Evolutionary conservation across 108 stramenopile species (phyloP), one percentile per base, ranked within the genome.

Genomic region (Nannochloropsis gaditana): DNA sequence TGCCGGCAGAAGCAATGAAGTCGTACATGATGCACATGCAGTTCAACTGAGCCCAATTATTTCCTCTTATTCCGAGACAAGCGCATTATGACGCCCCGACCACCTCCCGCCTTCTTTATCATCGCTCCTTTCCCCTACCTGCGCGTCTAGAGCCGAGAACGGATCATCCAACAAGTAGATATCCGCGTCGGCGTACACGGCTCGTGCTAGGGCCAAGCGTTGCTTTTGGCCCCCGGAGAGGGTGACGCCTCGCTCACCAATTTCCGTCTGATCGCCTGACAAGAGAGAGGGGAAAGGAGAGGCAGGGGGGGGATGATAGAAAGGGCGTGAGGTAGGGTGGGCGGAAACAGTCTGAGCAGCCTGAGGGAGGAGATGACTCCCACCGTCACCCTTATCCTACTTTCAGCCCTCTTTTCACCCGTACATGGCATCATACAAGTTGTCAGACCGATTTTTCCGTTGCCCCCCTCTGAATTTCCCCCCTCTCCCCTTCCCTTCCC

Each of bases 201-300:
- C 92, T 6, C 93, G 89, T 2, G 93, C 93, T 11, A 90, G 79
- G 43, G 85, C 83, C 9, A 93, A 45, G 15, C 91, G 91, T 9
- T 91, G 91, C 83, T 92, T 91, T 82, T 95, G 93, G 15, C 94
- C 95, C 19, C 92, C 93, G 1, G 90, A 90, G 21, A 92, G 87
- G 45, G 84, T 91, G 86, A 92, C 88, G 21, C 93, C 93, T 21
- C 91, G 87, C 83, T 92, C 93, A 8, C 93, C 93, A 11, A 93
- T 84, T 44, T 92, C 85, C 5, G 93, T 92, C 79, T 50, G 8
- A 80, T 92, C 89, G 17, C 92, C 88, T 45, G 80, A 44, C 81
- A 79, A 44, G 73, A 88, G 73, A 10, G 84, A 82, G 80, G 45
- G 19, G 43, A 10, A 9, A 15, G 47, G 47, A 50, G 47, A 15